These are phyloP conservation scores for Chenopodium album DNA, from an alignment of 148 eudicot species.

Conservation along the genomic window DNA sequence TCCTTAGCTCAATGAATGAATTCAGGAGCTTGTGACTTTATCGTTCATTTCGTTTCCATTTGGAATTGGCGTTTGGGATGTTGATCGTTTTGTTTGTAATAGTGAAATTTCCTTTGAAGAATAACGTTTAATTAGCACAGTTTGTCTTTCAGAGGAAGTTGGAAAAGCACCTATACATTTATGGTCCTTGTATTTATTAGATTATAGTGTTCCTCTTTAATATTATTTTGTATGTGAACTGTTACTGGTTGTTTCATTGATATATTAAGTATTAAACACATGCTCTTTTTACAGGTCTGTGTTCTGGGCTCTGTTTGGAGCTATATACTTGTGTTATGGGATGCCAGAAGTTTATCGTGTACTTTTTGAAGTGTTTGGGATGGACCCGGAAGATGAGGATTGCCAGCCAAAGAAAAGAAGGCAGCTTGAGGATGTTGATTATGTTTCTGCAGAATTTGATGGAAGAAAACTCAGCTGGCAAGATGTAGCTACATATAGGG, in stretches of 20 bases:
- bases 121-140: neutral
- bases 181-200: neutral
- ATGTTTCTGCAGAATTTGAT: constrained; percentile 91
- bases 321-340: constrained; percentile 92
- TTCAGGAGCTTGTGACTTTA: neutral
- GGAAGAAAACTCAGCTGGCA: constrained; percentile 84
- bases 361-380: constrained; percentile 96
- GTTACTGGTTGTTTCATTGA: neutral
- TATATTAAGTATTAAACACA: neutral
- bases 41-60: neutral
- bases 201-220: neutral
- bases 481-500: constrained; percentile 93
- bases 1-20: neutral
- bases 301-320: constrained; percentile 94
- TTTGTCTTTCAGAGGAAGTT: neutral
- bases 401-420: constrained; percentile 94
- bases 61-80: neutral
- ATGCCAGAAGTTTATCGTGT: constrained; percentile 99
- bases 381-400: constrained; percentile 97
- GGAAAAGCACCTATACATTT: neutral
- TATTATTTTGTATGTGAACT: neutral
- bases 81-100: neutral
- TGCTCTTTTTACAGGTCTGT: constrained; percentile 64
- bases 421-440: constrained; percentile 95
- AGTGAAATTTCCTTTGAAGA: neutral